phyloP scores from a whole-genome alignment of 164 flowering plant genomes.

The Magnolia kwangsiensis region DNA sequence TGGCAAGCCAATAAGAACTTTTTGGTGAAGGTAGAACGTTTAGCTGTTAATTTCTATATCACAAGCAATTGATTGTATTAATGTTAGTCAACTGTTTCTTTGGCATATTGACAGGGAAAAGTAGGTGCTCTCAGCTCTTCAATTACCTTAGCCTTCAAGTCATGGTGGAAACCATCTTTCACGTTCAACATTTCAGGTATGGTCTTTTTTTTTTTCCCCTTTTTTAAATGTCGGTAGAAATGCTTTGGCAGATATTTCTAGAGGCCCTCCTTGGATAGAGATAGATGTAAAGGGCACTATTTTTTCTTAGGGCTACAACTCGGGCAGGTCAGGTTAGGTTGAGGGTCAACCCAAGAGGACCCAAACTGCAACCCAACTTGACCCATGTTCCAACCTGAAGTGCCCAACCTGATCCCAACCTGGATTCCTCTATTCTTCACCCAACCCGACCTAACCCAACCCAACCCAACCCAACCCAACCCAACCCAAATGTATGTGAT shows the following conservation, averaged over 20 bases:
- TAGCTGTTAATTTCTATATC: background rate
- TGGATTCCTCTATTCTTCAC: no score
- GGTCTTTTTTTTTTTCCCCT: no score
- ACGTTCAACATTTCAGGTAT: constrained; percentile 81
- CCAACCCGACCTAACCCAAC: no score
- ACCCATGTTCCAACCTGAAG: no score
- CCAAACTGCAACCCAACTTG: no score
- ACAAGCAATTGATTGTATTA: background rate
- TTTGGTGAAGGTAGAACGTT: constrained; percentile 63
- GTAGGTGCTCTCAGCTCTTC: constrained; percentile 78
- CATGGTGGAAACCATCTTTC: constrained; percentile 99
- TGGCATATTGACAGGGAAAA: constrained; percentile 59
- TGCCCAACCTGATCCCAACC: no score
- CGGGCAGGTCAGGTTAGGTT: no score
- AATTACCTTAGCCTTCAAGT: constrained; percentile 76
- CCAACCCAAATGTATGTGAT: no score
- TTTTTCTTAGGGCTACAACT: no score
- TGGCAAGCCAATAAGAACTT: constrained; percentile 99
- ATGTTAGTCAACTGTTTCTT: background rate
- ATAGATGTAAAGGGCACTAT: no score
- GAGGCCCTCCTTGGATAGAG: background rate
- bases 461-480: no score
- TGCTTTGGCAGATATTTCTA: background rate
- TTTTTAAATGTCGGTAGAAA: background rate
- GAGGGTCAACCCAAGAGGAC: no score